These are phyloP conservation scores for Gossypium herbaceum DNA, from an alignment of 345 rosid genomes.

Conservation along the genomic window DNA sequence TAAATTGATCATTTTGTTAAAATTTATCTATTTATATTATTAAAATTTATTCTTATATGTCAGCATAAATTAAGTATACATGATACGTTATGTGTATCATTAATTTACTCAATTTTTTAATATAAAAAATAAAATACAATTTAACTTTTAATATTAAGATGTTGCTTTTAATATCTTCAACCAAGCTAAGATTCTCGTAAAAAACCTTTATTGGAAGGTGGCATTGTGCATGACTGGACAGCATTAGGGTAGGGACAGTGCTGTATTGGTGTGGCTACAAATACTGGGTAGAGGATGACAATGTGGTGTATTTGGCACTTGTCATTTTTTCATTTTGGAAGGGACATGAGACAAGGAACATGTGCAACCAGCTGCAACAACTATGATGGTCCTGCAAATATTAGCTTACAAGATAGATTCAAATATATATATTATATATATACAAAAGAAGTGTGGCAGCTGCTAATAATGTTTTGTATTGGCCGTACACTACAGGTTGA, in stretches of 20 bases:
- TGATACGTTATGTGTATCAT: too few relatives aligned
- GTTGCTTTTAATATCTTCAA: neutral
- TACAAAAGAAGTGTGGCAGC: too few relatives aligned
- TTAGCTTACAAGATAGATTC: neutral
- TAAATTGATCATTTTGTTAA: rapidly evolving
- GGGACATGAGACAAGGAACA: slow-evolving; percentile 24
- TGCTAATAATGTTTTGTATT: neutral
- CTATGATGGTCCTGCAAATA: slow-evolving; percentile 1
- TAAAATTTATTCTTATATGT: rapidly evolving
- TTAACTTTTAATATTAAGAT: too few relatives aligned
- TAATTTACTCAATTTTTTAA: too few relatives aligned
- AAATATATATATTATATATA: too few relatives aligned
- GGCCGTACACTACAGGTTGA: slow-evolving; percentile 1
- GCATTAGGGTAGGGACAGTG: slow-evolving; percentile 1
- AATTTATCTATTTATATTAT: too few relatives aligned
- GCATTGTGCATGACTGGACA: neutral
- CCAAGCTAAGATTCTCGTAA: slow-evolving; percentile 21
- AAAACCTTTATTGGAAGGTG: neutral
- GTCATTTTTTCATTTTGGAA: slow-evolving; percentile 20
- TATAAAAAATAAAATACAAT: too few relatives aligned
- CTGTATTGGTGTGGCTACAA: neutral
- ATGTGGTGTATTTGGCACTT: slow-evolving; percentile 32
- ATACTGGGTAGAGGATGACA: slow-evolving; percentile 13
- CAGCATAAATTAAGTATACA: rapidly evolving
- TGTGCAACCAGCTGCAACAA: slow-evolving; percentile 20